These are phyloP conservation scores for Penicillium paxilli DNA, from an alignment of 495 filamentous ascomycete genomes.

Conservation along the genomic window DNA sequence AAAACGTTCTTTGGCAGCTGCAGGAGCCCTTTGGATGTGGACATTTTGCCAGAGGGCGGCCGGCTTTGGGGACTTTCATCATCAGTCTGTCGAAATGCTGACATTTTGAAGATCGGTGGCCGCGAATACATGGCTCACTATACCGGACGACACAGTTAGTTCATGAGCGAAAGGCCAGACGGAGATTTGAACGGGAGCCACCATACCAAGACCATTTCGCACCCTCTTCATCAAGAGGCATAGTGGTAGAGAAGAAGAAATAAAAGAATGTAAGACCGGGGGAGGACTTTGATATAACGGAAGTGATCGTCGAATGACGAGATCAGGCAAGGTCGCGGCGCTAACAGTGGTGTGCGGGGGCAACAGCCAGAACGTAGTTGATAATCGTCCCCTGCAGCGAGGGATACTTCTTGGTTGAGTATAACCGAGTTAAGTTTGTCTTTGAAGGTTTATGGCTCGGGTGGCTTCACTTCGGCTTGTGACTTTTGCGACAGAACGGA, in stretches of 20 bases:
- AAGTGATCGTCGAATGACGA: neutral
- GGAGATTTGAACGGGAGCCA: neutral
- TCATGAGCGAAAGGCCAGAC: slow-evolving; percentile 6
- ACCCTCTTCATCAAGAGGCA: slow-evolving; percentile 50
- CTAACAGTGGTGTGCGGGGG: too few species aligned
- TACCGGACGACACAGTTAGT: neutral
- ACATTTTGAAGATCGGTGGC: slow-evolving; percentile 84
- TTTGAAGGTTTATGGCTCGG: neutral
- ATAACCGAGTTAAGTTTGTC: too few species aligned
- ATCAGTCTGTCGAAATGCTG: slow-evolving; percentile 73
- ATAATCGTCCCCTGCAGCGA: neutral
- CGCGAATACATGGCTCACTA: slow-evolving; percentile 82
- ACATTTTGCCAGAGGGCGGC: slow-evolving; percentile 74
- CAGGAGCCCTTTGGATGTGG: slow-evolving; percentile 68
- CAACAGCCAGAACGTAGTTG: too few species aligned
- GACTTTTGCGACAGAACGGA: neutral
- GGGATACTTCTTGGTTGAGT: too few species aligned
- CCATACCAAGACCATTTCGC: slow-evolving; percentile 54
- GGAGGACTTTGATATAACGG: neutral
- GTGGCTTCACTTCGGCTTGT: neutral
- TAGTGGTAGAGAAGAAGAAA: slow-evolving; percentile 15
- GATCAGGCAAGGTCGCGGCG: neutral
- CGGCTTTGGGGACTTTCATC: slow-evolving; percentile 78
- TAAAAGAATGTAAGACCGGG: neutral
- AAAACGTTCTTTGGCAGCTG: slow-evolving; percentile 51